Evolutionary conservation across 1,139 yeast species (phyloP), one percentile per base, ranked within the genome.

Genomic region (Saccharomyces pastorianus): DNA sequence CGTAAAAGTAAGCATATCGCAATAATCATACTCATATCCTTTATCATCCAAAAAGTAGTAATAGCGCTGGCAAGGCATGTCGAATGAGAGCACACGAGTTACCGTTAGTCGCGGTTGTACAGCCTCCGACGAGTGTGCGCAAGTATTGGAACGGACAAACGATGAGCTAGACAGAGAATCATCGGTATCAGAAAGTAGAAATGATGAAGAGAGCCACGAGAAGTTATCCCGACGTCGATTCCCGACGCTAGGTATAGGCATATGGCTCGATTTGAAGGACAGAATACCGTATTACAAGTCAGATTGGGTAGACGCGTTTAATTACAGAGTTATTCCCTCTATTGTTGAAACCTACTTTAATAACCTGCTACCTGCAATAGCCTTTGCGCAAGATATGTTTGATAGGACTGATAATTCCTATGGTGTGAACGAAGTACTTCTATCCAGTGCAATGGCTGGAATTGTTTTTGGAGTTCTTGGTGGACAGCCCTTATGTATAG

Each of bases 321-420:
- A 88, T 67, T 93, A 93, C 67, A 73, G 98, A 62, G 95, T 90
- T n/a, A 75, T 93, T 2, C 98, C 99, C 0, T 77, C 96, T 0
- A 84, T 90, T 0, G 72, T 87, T 2, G 90, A 80, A 67, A 86
- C 91, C 47, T 91, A 87, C 71, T 88, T 93, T 75, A 89, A 96
- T 51, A 93, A 93, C 67, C 69, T 93, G 48, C 74, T 93, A 31
- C 99, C 99, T 0, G 98, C 98, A 0, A 79, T 93, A 49, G 96
- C 98, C 0, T 93, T 93, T 76, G 96, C 98, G 0, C 97, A 90
- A 66, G 99, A 93, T 68, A 86, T 91, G 96, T 90, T 89, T 68
- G 90, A 91, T 71, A 82, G 88, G 57, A 93, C 99, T 0, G 73
- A 86, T 55, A 83, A 87, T 62, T 78, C 91, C 27, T 93, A 88